Evolutionary conservation across 164 flowering plant species (phyloP).

Genomic region (Magnolia kwangsiensis): DNA sequence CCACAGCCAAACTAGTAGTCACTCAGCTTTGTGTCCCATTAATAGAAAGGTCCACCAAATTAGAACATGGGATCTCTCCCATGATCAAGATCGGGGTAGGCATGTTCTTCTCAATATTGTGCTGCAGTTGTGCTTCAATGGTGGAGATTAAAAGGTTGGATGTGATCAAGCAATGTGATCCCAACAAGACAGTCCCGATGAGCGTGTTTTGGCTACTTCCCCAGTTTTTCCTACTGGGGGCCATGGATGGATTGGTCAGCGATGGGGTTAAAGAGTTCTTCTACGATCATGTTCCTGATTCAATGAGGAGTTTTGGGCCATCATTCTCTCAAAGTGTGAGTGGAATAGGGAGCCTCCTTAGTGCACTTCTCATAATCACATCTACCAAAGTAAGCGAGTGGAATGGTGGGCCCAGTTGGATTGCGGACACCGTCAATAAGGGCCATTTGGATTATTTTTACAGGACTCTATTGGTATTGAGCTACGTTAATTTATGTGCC

Average conservation of each 20-base stretch:
- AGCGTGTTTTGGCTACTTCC: slow-evolving; percentile 22
- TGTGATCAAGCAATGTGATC: slow-evolving; percentile 1
- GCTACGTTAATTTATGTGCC: slow-evolving; percentile 13
- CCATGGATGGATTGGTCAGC: slow-evolving; percentile 17
- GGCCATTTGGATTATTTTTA: slow-evolving; percentile 25
- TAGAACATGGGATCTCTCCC: slow-evolving; percentile 12
- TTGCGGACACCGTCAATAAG: slow-evolving; percentile 13
- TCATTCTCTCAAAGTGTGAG: slow-evolving; percentile 16
- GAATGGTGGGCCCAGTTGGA: slow-evolving; percentile 20
- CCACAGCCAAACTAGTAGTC: not conserved
- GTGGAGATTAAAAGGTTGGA: slow-evolving; percentile 19
- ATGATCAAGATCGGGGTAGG: slow-evolving; percentile 17
- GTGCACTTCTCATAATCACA: slow-evolving; percentile 12
- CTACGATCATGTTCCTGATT: slow-evolving; percentile 14
- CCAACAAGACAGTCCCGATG: slow-evolving; percentile 16
- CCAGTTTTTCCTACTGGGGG: slow-evolving; percentile 20
- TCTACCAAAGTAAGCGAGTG: slow-evolving; percentile 9
- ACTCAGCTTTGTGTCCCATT: not conserved
- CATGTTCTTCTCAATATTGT: slow-evolving; percentile 20
- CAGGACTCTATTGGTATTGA: slow-evolving; percentile 6
- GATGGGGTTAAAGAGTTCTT: slow-evolving; percentile 20
- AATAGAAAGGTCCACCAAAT: slow-evolving; percentile 1
- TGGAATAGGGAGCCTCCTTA: slow-evolving; percentile 17
- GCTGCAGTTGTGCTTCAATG: slow-evolving; percentile 17
- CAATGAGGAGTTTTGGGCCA: slow-evolving; percentile 14